Evolutionary conservation across 1,139 yeast genomes (phyloP).

Genomic region (Keqinozyma sinolaborantium): DNA sequence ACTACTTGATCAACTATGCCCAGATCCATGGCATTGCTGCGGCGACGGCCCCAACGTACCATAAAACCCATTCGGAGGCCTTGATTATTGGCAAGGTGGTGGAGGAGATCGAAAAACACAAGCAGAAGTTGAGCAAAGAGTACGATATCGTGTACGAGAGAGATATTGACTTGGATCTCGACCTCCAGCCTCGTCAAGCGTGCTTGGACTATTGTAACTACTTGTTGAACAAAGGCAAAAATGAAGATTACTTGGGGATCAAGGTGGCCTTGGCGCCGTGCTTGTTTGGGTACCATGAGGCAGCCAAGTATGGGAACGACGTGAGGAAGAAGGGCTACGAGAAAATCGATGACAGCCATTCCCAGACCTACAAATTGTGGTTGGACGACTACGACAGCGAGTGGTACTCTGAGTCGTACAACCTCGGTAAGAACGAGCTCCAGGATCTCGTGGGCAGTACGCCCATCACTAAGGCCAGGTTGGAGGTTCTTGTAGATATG

Average conservation of each 20-base stretch:
- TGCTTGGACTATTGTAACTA: conserved; percentile 60
- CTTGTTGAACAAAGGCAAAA: conserved; percentile 48
- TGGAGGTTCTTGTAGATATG: conserved; percentile 53
- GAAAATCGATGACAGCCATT: conserved; percentile 9
- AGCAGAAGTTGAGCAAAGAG: conserved; percentile 40
- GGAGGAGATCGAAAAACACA: conserved; percentile 56
- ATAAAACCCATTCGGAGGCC: conserved; percentile 50
- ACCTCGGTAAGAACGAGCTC: conserved; percentile 44
- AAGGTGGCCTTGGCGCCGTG: conserved; percentile 76
- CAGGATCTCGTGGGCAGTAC: conserved; percentile 35
- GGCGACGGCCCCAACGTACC: conserved; percentile 55
- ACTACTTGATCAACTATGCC: conserved; percentile 67
- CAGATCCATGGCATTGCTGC: conserved; percentile 66
- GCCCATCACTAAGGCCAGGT: conserved; percentile 28
- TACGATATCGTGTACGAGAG: conserved; percentile 46
- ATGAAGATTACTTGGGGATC: conserved; percentile 59
- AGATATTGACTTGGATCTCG: conserved; percentile 35
- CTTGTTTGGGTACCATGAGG: conserved; percentile 66
- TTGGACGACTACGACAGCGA: conserved; percentile 56
- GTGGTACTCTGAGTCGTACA: conserved; percentile 52
- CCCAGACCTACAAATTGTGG: conserved; percentile 53
- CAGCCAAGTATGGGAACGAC: conserved; percentile 29
- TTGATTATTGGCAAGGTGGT: conserved; percentile 50
- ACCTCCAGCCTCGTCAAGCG: conserved; percentile 51
- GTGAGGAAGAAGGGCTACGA: conserved; percentile 11